These are phyloP conservation scores for Pugionium dolabratum DNA, from an alignment of 345 rosid species.

Conservation along the genomic window DNA sequence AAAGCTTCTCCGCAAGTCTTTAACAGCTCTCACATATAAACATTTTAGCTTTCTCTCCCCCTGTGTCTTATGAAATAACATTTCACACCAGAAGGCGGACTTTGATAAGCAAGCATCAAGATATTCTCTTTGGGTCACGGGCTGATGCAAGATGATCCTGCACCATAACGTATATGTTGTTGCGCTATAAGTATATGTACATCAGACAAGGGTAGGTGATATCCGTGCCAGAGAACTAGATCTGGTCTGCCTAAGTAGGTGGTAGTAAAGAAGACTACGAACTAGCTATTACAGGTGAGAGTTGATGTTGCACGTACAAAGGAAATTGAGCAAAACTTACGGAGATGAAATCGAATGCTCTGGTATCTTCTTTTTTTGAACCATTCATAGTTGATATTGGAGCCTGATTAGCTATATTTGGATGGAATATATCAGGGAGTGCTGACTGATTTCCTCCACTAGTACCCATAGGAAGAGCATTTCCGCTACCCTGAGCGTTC, in stretches of 20 bases:
- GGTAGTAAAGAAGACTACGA: constrained; percentile 5
- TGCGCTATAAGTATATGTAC: constrained; percentile 10
- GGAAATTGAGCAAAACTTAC: constrained; percentile 50
- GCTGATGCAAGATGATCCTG: constrained; percentile 84
- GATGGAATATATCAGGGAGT: constrained; percentile 85
- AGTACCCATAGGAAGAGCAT: constrained; percentile 41
- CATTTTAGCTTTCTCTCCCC: constrained; percentile 11
- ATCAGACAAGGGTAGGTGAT: neutral
- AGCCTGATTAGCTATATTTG: constrained; percentile 57
- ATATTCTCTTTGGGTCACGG: constrained; percentile 72
- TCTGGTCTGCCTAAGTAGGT: constrained; percentile 2
- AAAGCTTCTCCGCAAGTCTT: neutral
- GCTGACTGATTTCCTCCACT: constrained; percentile 54
- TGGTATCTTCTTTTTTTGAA: constrained; percentile 81
- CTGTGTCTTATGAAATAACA: constrained; percentile 25
- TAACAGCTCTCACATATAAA: constrained; percentile 15
- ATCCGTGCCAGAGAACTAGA: neutral
- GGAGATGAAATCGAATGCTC: constrained; percentile 93
- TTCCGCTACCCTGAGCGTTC: constrained; percentile 54
- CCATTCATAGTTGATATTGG: constrained; percentile 59
- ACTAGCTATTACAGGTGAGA: constrained; percentile 7
- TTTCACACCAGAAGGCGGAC: constrained; percentile 12
- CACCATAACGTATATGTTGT: constrained; percentile 35
- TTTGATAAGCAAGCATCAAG: constrained; percentile 27
- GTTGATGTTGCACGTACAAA: neutral